Base-by-base conservation (phyloP, 805 yeast species). In the Candida xiaguanensis region DNA sequence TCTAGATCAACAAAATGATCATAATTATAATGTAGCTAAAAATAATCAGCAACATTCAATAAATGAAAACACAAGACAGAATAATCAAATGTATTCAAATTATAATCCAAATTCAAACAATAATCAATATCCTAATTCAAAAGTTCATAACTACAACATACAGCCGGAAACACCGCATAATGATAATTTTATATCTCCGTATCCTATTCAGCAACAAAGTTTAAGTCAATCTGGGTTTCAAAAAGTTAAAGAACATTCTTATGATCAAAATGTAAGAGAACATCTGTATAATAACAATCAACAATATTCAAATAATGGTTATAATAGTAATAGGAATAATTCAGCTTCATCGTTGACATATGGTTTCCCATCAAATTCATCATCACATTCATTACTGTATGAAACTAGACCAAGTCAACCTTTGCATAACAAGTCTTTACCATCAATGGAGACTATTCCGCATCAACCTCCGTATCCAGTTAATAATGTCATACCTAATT, bases 1-100 rank as follows among this genome's bases (percentile, higher is more conserved):
- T 36, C 14, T 28, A 9, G 31, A 30, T 29, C 43, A 44, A 34
- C 55, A 22, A 20, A 49, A 46, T 8, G 51, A 47, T 13, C 50
- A 40, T 49, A 41, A 12, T 39, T 40, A 13, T 53, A 51, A 28
- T 34, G 31, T 8, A 44, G 28, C 17, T 44, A 38, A 12, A 9
- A 41, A 36, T 4, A 39, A 28, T 9, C 43, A 36, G 9, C 48
- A 43, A 8, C 43, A 28, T 18, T 42, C 42, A 14, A 24, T 44
- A 42, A 28, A 31, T 23, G 14, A 15, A 11, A 12, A 19, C 24
- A 11, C 14, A 17, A 12, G n/a, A 4, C 19, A n/a, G 19, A 28
- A 6, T 15, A 16, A 28, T 28, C 17, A 15, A 14, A 15, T 15
- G 18, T 17, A 37, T 23, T 22, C 26, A 25, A 34, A 18, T 15